Evolutionary conservation across 148 eudicot species (phyloP), one percentile per base, ranked within the genome.

Genomic region (Spergularia bocconei): DNA sequence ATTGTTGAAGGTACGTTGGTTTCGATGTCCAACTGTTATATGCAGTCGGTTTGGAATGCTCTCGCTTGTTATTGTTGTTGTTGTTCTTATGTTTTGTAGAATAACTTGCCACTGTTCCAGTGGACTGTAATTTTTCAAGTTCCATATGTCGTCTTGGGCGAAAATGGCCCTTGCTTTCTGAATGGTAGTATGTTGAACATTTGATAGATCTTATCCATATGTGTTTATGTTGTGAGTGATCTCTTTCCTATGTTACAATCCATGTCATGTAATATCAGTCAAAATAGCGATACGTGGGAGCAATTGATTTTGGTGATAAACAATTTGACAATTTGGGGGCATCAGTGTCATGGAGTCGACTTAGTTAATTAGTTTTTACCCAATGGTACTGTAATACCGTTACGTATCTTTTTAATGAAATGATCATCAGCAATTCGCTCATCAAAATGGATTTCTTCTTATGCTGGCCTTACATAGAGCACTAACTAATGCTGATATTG

Each of bases 1-100:
- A 75, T 87, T 16, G 87, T 89, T 44, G 92, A 89, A 84, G 92
- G 92, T 87, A 83, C 3, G 36, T 4, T 29, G 36, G 36, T 29
- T 29, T 29, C 1, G 36, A 29, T 50, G 72, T 56, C 50, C 62
- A 29, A 21, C 19, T 36, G 13, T 17, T 39, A 7, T 60, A 29
- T 44, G 48, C 6, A 9, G 5, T 8, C 19, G 7, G 4, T 19
- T 19, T 58, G n/a, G 19, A 17, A 58, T 58, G 25, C 25, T 23
- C 6, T 58, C 62, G n/a, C 62, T 58, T 58, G 25, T 8, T 7
- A 14, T 53, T 16, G 3, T 0, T 12, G 16, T 14, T 14, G 2
- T 12, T 4, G 2, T 29, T 53, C 56, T 12, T 12, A 11, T 53
- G 62, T 58, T 21, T 11, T 60, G 36, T 60, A 11, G 33, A 60